Evolutionary conservation across 176 grass and related monocot species (phyloP).

Genomic region (Ensete ventricosum): DNA sequence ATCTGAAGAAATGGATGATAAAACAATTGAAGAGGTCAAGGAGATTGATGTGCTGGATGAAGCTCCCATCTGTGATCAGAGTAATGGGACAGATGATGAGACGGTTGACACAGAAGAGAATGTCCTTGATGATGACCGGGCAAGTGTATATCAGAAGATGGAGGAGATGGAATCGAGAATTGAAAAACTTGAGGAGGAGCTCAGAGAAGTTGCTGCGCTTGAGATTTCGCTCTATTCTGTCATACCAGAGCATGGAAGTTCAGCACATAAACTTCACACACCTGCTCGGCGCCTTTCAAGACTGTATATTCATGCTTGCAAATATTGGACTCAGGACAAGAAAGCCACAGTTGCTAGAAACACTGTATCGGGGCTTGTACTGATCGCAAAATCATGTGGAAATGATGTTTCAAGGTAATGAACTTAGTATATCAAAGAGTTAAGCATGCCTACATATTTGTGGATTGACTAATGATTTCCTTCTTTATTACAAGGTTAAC

Average conservation of each 20-base stretch:
- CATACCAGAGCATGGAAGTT: constrained; percentile 64
- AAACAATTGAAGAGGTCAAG: constrained; percentile 69
- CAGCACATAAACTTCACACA: constrained; percentile 90
- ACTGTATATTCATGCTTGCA: constrained; percentile 58
- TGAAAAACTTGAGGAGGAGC: constrained; percentile 75
- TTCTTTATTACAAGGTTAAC: constrained; percentile 57
- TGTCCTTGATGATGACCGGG: constrained; percentile 32
- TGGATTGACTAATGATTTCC: constrained; percentile 6
- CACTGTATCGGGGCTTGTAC: constrained; percentile 62
- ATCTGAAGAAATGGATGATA: constrained; percentile 64
- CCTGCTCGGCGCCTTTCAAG: constrained; percentile 83
- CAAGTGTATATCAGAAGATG: constrained; percentile 24
- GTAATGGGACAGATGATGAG: constrained; percentile 90
- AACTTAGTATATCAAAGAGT: constrained; percentile 5
- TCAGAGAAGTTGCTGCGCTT: constrained; percentile 79
- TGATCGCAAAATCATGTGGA: constrained; percentile 73
- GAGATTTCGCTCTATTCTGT: constrained; percentile 84
- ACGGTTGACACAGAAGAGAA: constrained; percentile 76
- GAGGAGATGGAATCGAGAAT: constrained; percentile 32
- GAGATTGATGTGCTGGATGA: constrained; percentile 95
- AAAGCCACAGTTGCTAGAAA: constrained; percentile 61
- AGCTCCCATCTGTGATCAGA: constrained; percentile 79
- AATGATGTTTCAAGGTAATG: constrained; percentile 94
- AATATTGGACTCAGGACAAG: constrained; percentile 58
- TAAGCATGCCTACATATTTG: neutral